phyloP scores from a whole-genome alignment of 495 filamentous ascomycete species.

The Pseudoneurospora amorphoporcata region DNA sequence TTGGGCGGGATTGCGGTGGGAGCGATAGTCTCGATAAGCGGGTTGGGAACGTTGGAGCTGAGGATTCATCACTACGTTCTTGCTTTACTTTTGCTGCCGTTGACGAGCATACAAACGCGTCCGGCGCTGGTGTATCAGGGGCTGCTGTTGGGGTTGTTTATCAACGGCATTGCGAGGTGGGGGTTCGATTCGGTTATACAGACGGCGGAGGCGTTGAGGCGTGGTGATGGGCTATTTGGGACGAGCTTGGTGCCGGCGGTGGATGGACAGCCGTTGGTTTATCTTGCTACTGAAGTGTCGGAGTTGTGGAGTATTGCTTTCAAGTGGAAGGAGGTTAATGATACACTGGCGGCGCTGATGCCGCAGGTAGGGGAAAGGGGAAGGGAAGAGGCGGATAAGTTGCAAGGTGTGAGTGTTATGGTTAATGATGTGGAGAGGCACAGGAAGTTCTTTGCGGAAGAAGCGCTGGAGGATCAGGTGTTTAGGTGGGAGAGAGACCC shows the following conservation, averaged over 20 bases:
- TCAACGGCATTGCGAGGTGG: conserved; percentile 90
- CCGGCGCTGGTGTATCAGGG: conserved; percentile 75
- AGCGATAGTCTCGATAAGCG: conserved; percentile 48
- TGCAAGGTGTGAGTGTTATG: conserved; percentile 17
- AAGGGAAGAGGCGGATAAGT: background rate
- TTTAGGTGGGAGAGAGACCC: conserved; percentile 12
- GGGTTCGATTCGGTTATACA: conserved; percentile 85
- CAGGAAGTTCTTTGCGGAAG: conserved; percentile 13
- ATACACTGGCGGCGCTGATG: background rate
- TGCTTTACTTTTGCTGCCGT: conserved; percentile 68
- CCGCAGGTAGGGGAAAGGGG: background rate
- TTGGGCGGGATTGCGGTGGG: conserved; percentile 50
- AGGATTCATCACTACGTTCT: conserved; percentile 97
- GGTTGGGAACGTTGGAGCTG: conserved; percentile 46
- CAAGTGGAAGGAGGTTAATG: conserved; percentile 35
- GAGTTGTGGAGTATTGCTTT: conserved; percentile 35
- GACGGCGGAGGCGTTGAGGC: conserved; percentile 58
- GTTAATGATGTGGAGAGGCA: conserved; percentile 23
- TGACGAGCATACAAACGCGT: conserved; percentile 73
- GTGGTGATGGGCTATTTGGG: conserved; percentile 51
- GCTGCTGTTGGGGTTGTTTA: conserved; percentile 77
- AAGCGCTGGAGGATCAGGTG: conserved; percentile 8
- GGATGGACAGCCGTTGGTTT: conserved; percentile 32
- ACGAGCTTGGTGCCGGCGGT: conserved; percentile 52
- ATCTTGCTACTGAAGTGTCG: conserved; percentile 2